Percentiles rank a stretch among this genome's conserved stretches.
Conservation (phyloP, 805 yeast genomes). For the Candida morakotiae region DNA sequence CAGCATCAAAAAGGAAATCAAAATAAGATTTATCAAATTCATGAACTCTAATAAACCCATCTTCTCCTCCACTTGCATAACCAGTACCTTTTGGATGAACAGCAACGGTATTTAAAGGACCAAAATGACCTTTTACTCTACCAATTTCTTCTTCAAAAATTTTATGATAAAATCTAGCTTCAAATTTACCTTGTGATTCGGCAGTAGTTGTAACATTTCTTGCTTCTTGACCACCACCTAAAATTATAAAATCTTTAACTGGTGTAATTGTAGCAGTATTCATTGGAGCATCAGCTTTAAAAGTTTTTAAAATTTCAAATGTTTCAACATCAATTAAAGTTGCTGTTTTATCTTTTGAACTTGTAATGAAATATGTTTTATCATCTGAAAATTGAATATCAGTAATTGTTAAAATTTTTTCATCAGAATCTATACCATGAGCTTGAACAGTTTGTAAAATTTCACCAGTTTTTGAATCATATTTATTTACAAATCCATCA, state of each 20-base stretch:
- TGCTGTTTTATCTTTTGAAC: slow-evolving; percentile 89
- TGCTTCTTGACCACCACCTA: slow-evolving; percentile 99
- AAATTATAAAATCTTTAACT: slow-evolving; percentile 80
- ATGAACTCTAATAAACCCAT: slow-evolving; percentile 93
- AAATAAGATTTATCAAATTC: slow-evolving; percentile 88
- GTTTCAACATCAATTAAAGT: slow-evolving; percentile 73
- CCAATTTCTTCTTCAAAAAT: slow-evolving; percentile 94
- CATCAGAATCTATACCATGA: slow-evolving; percentile 64
- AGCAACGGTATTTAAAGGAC: slow-evolving; percentile 93
- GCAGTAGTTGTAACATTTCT: slow-evolving; percentile 97
- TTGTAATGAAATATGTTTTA: slow-evolving; percentile 82
- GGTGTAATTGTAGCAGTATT: slow-evolving; percentile 96
- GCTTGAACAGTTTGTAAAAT: slow-evolving; percentile 52
- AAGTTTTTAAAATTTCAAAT: slow-evolving; percentile 67
- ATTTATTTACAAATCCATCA: slow-evolving; percentile 81
- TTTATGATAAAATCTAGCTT: slow-evolving; percentile 93
- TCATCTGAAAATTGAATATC: slow-evolving; percentile 90
- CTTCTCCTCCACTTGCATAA: slow-evolving; percentile 98
- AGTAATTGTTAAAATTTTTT: slow-evolving; percentile 49
- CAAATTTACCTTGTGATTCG: slow-evolving; percentile 90
- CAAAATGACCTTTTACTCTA: slow-evolving; percentile 97
- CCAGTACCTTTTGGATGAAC: slow-evolving; percentile 92
- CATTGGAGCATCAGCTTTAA: slow-evolving; percentile 86
- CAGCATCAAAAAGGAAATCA: slow-evolving; percentile 91
- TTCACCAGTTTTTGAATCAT: slow-evolving; percentile 73